Conservation (phyloP, 352 stramenopile species). For the Phytophthora niederhauseri region DNA sequence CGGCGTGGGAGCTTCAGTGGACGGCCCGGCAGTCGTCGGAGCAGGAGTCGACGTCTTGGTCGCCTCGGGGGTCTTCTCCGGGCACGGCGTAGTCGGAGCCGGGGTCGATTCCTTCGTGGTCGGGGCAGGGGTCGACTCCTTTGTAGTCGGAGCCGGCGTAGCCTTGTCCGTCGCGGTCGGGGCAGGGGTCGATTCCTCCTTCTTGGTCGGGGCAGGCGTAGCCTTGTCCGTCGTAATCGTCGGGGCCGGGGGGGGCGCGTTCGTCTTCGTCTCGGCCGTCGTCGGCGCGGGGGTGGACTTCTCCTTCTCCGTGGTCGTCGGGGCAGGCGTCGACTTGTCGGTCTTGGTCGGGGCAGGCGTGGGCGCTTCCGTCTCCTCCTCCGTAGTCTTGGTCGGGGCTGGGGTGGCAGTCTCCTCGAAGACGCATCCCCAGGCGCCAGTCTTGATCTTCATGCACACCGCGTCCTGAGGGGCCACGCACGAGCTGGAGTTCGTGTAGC, state of each 20-base stretch:
- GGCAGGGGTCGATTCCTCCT: neutral
- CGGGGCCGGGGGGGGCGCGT: slow-evolving; percentile 10
- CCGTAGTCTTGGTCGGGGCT: slow-evolving; percentile 30
- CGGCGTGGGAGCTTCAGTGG: slow-evolving; percentile 12
- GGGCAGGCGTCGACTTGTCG: slow-evolving; percentile 21
- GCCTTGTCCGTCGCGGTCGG: neutral
- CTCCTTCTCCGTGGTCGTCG: slow-evolving; percentile 8
- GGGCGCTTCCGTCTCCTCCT: neutral
- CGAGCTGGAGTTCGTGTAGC: slow-evolving; percentile 50
- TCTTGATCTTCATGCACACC: slow-evolving; percentile 65
- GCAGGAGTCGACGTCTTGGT: neutral
- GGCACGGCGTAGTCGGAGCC: slow-evolving; percentile 16
- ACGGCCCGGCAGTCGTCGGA: neutral
- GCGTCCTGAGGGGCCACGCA: slow-evolving; percentile 64
- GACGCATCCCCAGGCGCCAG: slow-evolving; percentile 75
- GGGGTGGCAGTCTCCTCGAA: slow-evolving; percentile 37
- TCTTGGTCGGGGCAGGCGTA: neutral
- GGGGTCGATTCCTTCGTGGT: slow-evolving; percentile 14
- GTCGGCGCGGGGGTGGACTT: slow-evolving; percentile 12
- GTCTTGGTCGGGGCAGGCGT: slow-evolving; percentile 25
- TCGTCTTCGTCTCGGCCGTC: slow-evolving; percentile 5
- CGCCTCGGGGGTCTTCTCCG: slow-evolving; percentile 1
- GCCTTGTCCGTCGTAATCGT: neutral
- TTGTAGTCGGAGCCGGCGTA: slow-evolving; percentile 23
- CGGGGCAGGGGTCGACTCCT: slow-evolving; percentile 19